A percentile compares a stretch with the other conserved stretches of the same genome.
phyloP scores from a whole-genome alignment of 2,329 filamentous ascomycete genomes.

The Cladosporium austrohemisphaericum region DNA sequence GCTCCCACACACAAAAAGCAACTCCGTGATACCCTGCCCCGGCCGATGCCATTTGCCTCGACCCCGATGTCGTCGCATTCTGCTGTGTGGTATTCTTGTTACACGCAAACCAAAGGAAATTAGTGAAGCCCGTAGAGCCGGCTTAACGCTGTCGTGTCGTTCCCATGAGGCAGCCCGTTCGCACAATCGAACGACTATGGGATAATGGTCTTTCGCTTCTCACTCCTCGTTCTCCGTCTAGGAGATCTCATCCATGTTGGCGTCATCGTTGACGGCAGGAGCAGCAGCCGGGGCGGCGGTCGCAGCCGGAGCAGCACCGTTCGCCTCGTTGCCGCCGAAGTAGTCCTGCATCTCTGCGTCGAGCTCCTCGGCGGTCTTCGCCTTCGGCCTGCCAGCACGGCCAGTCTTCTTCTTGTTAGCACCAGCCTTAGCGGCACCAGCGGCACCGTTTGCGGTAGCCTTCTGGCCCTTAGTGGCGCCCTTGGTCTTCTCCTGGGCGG shows the following conservation, averaged over 20 bases:
- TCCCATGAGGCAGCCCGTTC: background rate
- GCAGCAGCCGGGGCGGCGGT: constrained; percentile 47
- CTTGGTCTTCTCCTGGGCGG: constrained; percentile 52
- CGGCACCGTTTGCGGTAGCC: constrained; percentile 47
- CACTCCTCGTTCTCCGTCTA: background rate
- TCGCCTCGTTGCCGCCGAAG: constrained; percentile 55
- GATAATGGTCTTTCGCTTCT: background rate
- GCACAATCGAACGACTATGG: background rate
- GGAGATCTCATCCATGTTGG: constrained; percentile 49
- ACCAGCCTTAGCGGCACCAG: constrained; percentile 47
- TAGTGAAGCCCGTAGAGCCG: background rate
- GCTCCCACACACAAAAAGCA: background rate
- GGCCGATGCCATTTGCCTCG: background rate
- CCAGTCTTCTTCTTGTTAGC: constrained; percentile 55
- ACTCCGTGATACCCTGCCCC: constrained; percentile 3
- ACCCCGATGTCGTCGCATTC: constrained; percentile 7
- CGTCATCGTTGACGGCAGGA: constrained; percentile 46
- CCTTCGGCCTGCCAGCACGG: constrained; percentile 63
- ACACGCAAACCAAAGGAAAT: constrained; percentile 10
- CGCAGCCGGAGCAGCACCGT: constrained; percentile 43
- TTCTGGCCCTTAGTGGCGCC: constrained; percentile 64
- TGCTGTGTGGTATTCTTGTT: constrained; percentile 14
- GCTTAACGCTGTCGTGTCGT: constrained; percentile 1
- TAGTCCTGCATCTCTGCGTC: constrained; percentile 98
- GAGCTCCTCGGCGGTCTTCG: constrained; percentile 91